Percentiles rank a stretch among this genome's conserved stretches.
phyloP scores from a whole-genome alignment of 192 early-diverging fungal species.

The Powellomyces hirtus region DNA sequence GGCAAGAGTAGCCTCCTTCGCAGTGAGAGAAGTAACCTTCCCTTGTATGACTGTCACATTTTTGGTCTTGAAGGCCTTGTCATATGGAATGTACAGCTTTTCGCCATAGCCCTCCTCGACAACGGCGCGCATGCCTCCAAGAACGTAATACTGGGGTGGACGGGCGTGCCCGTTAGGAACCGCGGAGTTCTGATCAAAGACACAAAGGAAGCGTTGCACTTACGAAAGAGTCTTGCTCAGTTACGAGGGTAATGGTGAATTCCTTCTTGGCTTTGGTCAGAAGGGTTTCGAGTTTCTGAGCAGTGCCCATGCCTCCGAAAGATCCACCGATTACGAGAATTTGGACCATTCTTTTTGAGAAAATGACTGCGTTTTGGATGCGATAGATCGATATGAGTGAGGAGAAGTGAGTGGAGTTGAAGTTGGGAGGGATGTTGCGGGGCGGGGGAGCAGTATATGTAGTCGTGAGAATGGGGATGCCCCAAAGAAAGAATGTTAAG shows the following conservation, averaged over 20 bases:
- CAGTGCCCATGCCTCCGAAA: background rate
- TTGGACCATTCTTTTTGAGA: background rate
- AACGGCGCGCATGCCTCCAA: slow-evolving; percentile 30
- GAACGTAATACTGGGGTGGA: background rate
- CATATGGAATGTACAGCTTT: slow-evolving; percentile 41
- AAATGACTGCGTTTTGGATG: too few relatives aligned
- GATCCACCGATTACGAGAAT: slow-evolving; percentile 1
- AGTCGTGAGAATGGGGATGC: too few relatives aligned
- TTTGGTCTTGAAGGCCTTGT: slow-evolving; percentile 28
- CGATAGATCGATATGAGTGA: too few relatives aligned
- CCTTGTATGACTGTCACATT: slow-evolving; percentile 50
- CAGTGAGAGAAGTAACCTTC: slow-evolving; percentile 35
- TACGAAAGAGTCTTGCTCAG: background rate
- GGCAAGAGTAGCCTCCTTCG: slow-evolving; percentile 42
- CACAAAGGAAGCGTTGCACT: background rate
- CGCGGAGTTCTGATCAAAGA: background rate
- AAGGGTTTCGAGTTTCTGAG: background rate
- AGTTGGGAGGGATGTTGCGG: too few relatives aligned
- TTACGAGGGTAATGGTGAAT: background rate
- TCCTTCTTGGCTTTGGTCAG: background rate
- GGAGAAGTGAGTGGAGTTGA: too few relatives aligned
- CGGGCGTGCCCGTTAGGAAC: background rate
- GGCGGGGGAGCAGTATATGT: too few relatives aligned
- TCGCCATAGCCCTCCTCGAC: slow-evolving; percentile 26
- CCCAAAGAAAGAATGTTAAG: too few relatives aligned